Evolutionary conservation across 202 grass and related monocot species (phyloP), one percentile per base, ranked within the genome.

Genomic region (Schoenoplectus triqueter): DNA sequence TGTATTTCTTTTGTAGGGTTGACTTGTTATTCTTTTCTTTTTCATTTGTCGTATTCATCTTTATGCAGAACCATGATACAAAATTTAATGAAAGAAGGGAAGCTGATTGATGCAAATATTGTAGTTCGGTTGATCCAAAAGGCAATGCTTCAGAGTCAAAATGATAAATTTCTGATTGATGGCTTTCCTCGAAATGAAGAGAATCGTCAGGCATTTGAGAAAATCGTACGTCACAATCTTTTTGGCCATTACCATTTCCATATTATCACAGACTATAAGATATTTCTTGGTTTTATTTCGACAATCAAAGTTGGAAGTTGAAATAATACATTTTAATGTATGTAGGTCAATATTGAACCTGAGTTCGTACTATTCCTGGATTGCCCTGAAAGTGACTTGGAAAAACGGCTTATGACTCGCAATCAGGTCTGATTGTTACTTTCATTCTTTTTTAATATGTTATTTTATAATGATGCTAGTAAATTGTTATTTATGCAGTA

Each of bases 151-250:
- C 78, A 89, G 84, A 89, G 88, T 85, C 85, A 89, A 73, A 93
- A 93, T 7, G 87, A 98, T 48, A 98, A 86, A 77, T 98, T 98
- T 69, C 87, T 98, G 59, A 81, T 98, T 18, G 95, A 98, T 39
- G 95, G 95, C 49, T 98, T 98, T 66, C 92, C 95, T 0, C 85
- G 95, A 66, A 87, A 93, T 18, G 89, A 95, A 90, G 91, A 91
- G 22, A 95, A 93, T 54, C 85, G 78, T 2, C 57, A 69, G 48
- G 88, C 88, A 0, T 98, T 87, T 46, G 95, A 95, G 52, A 89
- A 77, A 52, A 55, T 89, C 11, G 92, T 98, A 92, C 88, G 88
- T 76, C 19, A 41, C 4, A 64, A 11, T 48, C 10, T 42, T 74
- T 72, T 8, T 54, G 17, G 1, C 31, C 6, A 60, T 78, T 78